Conservation (phyloP, 2,329 filamentous ascomycete species). For the Dactylellina parvicollis region DNA sequence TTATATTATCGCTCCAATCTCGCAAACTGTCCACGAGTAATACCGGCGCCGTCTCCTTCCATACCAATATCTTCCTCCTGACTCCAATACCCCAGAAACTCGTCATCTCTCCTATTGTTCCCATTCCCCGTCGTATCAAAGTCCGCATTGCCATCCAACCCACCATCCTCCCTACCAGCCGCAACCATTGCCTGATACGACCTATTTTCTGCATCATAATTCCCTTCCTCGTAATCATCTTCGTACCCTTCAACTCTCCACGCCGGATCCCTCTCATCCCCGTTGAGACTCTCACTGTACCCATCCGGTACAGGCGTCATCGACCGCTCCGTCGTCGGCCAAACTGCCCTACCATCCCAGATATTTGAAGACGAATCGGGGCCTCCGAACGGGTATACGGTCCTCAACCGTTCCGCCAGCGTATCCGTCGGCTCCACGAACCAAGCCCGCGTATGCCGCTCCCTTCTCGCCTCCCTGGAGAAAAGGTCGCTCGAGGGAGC, state of each 20-base stretch:
- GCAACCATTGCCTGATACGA: background rate
- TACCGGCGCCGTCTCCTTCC: background rate
- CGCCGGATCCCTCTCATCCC: background rate
- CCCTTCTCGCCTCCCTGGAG: no score
- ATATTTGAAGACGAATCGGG: no score
- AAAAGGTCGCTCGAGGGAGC: no score
- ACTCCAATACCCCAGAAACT: no score
- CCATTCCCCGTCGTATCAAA: no score
- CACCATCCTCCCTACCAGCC: background rate
- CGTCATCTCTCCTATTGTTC: no score
- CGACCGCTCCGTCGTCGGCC: background rate
- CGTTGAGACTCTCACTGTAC: background rate
- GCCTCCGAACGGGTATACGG: no score
- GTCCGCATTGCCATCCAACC: background rate
- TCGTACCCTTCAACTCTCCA: slow-evolving; percentile 20
- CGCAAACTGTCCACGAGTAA: no score
- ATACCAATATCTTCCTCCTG: no score
- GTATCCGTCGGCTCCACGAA: background rate
- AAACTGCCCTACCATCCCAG: no score
- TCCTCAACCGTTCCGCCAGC: background rate
- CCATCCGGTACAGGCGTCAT: background rate
- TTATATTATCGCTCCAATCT: no score
- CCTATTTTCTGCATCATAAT: background rate
- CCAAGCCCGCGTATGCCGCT: no score
- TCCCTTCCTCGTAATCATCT: slow-evolving; percentile 10